Evolutionary conservation across 1,284 basidiomycete species (phyloP).

Genomic region (Inonotus hispidus): DNA sequence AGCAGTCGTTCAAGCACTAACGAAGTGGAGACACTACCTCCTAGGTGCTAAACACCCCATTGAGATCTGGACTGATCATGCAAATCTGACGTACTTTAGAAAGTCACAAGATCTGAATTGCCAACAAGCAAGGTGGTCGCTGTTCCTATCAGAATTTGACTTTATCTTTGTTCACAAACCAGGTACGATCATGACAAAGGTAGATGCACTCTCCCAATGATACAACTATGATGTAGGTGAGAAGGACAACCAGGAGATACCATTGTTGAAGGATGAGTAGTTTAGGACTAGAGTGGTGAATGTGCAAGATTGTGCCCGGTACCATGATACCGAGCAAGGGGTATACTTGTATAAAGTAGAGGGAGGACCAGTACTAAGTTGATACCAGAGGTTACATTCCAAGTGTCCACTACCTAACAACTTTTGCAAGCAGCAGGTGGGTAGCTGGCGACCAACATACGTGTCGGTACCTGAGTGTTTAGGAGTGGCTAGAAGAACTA

Average conservation of each 20-base stretch:
- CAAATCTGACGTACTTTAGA: neutral
- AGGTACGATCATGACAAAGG: neutral
- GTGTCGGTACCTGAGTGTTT: too few relatives aligned
- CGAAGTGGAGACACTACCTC: conserved; percentile 5
- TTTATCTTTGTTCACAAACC: neutral
- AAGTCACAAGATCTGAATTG: neutral
- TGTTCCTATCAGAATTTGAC: neutral
- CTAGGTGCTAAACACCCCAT: neutral
- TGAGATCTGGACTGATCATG: neutral
- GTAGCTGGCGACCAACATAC: too few relatives aligned
- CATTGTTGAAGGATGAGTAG: neutral
- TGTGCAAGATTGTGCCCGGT: too few relatives aligned
- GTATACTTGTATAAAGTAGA: too few relatives aligned
- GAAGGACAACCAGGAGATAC: neutral
- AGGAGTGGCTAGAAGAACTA: too few relatives aligned
- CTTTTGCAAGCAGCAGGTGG: too few relatives aligned
- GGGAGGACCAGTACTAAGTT: too few relatives aligned
- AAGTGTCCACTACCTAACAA: too few relatives aligned
- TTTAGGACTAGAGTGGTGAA: neutral
- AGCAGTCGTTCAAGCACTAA: conserved; percentile 23
- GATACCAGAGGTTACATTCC: too few relatives aligned
- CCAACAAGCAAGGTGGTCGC: neutral
- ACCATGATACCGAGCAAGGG: too few relatives aligned
- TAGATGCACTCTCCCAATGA: neutral
- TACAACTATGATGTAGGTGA: neutral